phyloP scores from a whole-genome alignment of 345 rosid genomes.

The Gossypium thurberi region DNA sequence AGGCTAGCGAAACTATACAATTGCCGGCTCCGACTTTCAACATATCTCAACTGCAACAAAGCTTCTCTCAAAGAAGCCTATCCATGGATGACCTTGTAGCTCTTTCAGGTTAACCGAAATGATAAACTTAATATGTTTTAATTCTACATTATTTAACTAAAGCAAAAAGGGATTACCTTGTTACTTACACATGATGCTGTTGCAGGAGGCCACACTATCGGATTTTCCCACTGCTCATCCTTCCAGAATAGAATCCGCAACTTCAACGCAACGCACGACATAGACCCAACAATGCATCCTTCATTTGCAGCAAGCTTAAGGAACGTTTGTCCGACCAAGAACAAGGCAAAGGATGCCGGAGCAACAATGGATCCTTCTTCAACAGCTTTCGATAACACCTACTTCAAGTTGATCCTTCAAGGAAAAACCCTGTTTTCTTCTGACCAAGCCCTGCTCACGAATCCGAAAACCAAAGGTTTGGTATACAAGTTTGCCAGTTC shows the following conservation, averaged over 20 bases:
- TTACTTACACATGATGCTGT: not conserved
- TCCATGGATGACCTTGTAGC: constrained; percentile 38
- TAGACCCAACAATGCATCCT: constrained; percentile 32
- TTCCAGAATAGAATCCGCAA: constrained; percentile 37
- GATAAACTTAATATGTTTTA: not conserved
- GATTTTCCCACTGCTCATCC: constrained; percentile 46
- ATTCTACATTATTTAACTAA: not conserved
- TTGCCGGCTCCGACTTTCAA: constrained; percentile 40
- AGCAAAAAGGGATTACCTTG: not conserved
- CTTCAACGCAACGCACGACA: constrained; percentile 26
- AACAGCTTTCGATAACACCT: constrained; percentile 39
- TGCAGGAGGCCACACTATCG: constrained; percentile 45
- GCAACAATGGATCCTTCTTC: constrained; percentile 36
- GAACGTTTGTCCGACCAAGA: constrained; percentile 26
- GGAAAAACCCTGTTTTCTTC: constrained; percentile 33
- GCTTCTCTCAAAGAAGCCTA: constrained; percentile 38
- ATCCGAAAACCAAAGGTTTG: constrained; percentile 25
- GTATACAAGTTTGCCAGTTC: constrained; percentile 35
- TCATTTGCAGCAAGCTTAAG: constrained; percentile 34
- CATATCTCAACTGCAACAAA: constrained; percentile 38
- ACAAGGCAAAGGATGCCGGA: constrained; percentile 32
- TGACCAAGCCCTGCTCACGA: constrained; percentile 37
- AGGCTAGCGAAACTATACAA: constrained; percentile 34
- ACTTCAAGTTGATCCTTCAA: constrained; percentile 39
- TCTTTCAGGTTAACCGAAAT: constrained; percentile 29